Evolutionary conservation across 495 filamentous ascomycete species (phyloP).

Genomic region (Penicillium robsamsonii): DNA sequence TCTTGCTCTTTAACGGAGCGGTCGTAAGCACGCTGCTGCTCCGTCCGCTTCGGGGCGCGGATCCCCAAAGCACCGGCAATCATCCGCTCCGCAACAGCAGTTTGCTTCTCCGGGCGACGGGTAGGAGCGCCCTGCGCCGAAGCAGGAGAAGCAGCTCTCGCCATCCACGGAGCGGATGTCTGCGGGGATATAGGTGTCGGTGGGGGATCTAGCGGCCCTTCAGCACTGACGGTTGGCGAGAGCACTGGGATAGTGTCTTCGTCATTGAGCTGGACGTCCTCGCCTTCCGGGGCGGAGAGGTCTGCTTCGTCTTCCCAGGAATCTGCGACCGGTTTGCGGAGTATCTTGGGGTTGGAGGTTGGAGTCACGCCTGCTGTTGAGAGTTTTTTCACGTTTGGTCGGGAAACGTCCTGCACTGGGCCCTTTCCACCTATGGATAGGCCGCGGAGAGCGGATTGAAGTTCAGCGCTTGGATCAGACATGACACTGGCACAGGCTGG

Average conservation of each 20-base stretch:
- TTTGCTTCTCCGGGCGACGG: slow-evolving; percentile 82
- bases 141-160: slow-evolving; percentile 16
- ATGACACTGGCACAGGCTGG: slow-evolving; percentile 15
- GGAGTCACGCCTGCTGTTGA: slow-evolving; percentile 13
- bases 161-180: slow-evolving; percentile 31
- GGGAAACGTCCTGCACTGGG: slow-evolving; percentile 34
- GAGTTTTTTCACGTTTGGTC: slow-evolving; percentile 20
- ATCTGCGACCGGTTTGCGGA: slow-evolving; percentile 56
- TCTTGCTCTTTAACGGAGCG: slow-evolving; percentile 80
- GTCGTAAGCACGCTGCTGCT: slow-evolving; percentile 89
- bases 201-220: slow-evolving; percentile 52
- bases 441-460: slow-evolving; percentile 44
- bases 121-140: slow-evolving; percentile 23
- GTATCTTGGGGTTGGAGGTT: slow-evolving; percentile 39
- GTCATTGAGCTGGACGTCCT: slow-evolving; percentile 24
- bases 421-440: slow-evolving; percentile 45
- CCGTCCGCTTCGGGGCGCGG: slow-evolving; percentile 72
- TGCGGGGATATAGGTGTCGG: slow-evolving; percentile 60
- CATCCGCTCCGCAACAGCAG: slow-evolving; percentile 83
- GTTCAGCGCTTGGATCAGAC: slow-evolving; percentile 34
- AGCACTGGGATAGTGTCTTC: slow-evolving; percentile 18
- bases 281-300: slow-evolving; percentile 36
- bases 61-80: slow-evolving; percentile 88
- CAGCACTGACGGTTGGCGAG: slow-evolving; percentile 36
- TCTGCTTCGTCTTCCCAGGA: slow-evolving; percentile 82